phyloP scores from a whole-genome alignment of 257 asterid species.

The Apocynum venetum region DNA sequence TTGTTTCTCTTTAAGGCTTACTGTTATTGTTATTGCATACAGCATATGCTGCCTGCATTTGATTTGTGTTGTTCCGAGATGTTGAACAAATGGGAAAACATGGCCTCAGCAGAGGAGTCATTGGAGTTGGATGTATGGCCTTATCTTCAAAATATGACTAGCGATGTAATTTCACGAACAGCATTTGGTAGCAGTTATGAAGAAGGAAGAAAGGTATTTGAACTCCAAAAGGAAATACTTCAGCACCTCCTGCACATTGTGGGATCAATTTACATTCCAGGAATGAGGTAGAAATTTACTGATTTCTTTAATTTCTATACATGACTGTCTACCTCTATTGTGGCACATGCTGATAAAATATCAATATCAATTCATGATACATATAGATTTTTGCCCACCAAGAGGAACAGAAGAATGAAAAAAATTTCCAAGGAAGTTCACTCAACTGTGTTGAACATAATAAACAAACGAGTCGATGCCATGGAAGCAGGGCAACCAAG shows the following conservation, averaged over 20 bases:
- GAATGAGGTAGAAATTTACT: conserved; percentile 24
- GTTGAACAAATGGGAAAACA: conserved; percentile 39
- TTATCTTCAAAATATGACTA: conserved; percentile 26
- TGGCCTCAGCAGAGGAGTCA: conserved; percentile 18
- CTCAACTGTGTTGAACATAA: conserved; percentile 6
- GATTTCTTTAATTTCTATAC: not conserved
- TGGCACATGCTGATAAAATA: too few relatives aligned
- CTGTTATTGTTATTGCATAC: not conserved
- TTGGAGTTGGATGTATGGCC: conserved; percentile 39
- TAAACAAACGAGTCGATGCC: conserved; percentile 7
- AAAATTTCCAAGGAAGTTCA: conserved; percentile 11
- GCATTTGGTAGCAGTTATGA: conserved; percentile 44
- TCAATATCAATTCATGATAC: not conserved
- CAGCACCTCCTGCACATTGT: conserved; percentile 8
- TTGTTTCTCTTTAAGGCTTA: too few relatives aligned
- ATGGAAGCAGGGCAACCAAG: conserved; percentile 13
- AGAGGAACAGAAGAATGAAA: conserved; percentile 18
- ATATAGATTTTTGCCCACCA: conserved; percentile 13
- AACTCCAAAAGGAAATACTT: conserved; percentile 27
- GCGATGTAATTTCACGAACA: conserved; percentile 42
- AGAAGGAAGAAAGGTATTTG: conserved; percentile 39
- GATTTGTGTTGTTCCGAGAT: conserved; percentile 31
- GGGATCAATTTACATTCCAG: conserved; percentile 22
- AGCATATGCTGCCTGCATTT: conserved; percentile 46
- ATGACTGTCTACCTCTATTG: not conserved